Evolutionary conservation across 2,329 filamentous ascomycete species (phyloP), one percentile per base, ranked within the genome.

Genomic region (Hawksworthiomyces lignivorus): DNA sequence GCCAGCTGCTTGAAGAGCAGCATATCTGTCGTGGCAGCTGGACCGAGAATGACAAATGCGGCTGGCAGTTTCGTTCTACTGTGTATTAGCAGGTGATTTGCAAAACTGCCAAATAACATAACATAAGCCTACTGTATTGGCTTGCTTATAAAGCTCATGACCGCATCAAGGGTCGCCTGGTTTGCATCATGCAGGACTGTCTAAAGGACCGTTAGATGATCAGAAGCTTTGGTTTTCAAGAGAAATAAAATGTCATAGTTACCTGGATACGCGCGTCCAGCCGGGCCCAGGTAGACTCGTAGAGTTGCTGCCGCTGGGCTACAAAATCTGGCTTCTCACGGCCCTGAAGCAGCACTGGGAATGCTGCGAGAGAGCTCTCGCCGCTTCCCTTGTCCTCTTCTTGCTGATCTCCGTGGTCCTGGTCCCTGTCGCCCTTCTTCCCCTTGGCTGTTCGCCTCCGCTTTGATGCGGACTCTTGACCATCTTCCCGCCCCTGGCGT

Each of bases 1-100:
- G 75, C 72, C 10, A 89, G 63, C 57, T 87, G 82, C 44, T 77
- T 69, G 51, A 88, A 88, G n/a, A 89, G 45, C 11, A 84, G 67
- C 31, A 79, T 75, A 57, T 88, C 83, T 2, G 82, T 83, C 27
- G 84, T 80, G 51, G 88, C 82, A 49, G 86, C 87, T 7, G 86
- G 83, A 0, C 86, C 87, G 8, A 84, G 84, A 45, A 87, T 74
- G 51, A 90, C 78, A 50, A 90, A 81, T 3, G 76, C 82, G 7
- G 82, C 75, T 0, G 82, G 79, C 29, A 87, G 73, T 55, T 73
- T 75, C 36, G 66, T 63, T 30, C 57, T 54, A 48, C n/a, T n/a
- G n/a, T n/a, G n/a, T n/a, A n/a, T n/a, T n/a, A n/a, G n/a, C n/a
- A n/a, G n/a, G n/a, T n/a, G n/a, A n/a, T n/a, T n/a, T n/a, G n/a